phyloP scores from a whole-genome alignment of 1,284 basidiomycete species.

The Tetrapyrgos nigripes region DNA sequence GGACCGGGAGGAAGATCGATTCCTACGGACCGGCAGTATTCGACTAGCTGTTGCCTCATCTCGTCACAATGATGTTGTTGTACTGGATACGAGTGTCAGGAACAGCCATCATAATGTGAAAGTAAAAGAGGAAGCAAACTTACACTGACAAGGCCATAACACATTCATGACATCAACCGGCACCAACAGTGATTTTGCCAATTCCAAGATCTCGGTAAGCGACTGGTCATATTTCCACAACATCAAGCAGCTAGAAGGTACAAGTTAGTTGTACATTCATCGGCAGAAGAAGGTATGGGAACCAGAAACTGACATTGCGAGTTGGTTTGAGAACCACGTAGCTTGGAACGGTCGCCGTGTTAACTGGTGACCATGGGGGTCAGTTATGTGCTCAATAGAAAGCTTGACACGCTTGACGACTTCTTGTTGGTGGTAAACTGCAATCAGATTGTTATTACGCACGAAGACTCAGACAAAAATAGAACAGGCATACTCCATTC shows the following conservation, averaged over 20 bases:
- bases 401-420: slow-evolving; percentile 61
- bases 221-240: slow-evolving; percentile 69
- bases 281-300: slow-evolving; percentile 5
- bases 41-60: slow-evolving; percentile 50
- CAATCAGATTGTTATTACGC: slow-evolving; percentile 13
- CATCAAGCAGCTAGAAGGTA: slow-evolving; percentile 58
- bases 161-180: slow-evolving; percentile 70
- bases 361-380: slow-evolving; percentile 56
- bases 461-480: neutral
- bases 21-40: slow-evolving; percentile 50
- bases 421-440: slow-evolving; percentile 69
- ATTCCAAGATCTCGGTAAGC: slow-evolving; percentile 64
- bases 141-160: slow-evolving; percentile 75
- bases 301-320: slow-evolving; percentile 61
- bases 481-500: slow-evolving; percentile 71
- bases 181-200: slow-evolving; percentile 68
- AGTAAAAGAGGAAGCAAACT: slow-evolving; percentile 25
- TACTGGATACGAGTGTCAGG: slow-evolving; percentile 33
- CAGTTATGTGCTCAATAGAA: slow-evolving; percentile 53
- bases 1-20: slow-evolving; percentile 47
- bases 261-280: slow-evolving; percentile 7
- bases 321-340: slow-evolving; percentile 73
- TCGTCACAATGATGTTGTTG: slow-evolving; percentile 52
- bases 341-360: slow-evolving; percentile 72
- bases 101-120: neutral